Conservation (phyloP, 768 basidiomycete species). For the Suillus tomentosus region DNA sequence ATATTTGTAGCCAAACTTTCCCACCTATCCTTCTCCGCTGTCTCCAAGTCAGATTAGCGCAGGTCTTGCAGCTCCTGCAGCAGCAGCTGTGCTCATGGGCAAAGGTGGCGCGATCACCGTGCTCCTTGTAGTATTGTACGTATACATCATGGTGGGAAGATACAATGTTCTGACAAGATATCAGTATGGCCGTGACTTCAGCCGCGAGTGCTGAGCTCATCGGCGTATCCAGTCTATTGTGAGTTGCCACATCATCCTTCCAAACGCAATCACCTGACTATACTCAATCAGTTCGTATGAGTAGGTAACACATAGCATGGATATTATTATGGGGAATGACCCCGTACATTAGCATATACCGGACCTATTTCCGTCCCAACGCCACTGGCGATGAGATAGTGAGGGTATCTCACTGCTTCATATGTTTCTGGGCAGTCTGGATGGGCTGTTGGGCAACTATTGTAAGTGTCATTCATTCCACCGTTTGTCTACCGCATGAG, state of each 20-base stretch:
- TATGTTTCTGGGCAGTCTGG: conserved; percentile 46
- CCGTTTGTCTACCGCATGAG: neutral
- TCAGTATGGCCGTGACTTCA: conserved; percentile 48
- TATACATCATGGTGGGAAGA: neutral
- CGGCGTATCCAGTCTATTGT: conserved; percentile 47
- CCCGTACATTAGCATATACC: conserved; percentile 32
- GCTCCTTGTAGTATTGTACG: conserved; percentile 45
- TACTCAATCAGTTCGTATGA: conserved; percentile 43
- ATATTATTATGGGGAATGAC: neutral
- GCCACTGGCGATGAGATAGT: conserved; percentile 43
- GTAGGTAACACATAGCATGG: conserved; percentile 29
- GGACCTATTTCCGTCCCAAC: conserved; percentile 40
- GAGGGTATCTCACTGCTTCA: conserved; percentile 40
- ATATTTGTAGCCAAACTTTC: conserved; percentile 45
- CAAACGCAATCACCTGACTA: conserved; percentile 6
- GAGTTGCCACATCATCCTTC: conserved; percentile 19
- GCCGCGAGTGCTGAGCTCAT: conserved; percentile 49
- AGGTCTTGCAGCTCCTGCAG: conserved; percentile 48
- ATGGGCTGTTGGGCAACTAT: conserved; percentile 46
- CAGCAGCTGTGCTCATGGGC: conserved; percentile 48
- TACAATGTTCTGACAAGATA: neutral
- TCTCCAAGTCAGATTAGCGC: conserved; percentile 41
- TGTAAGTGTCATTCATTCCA: conserved; percentile 23
- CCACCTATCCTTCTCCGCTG: conserved; percentile 50
- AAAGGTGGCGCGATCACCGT: conserved; percentile 46